phyloP scores from a whole-genome alignment of 2,329 filamentous ascomycete genomes.

The Penicillium nordicum region DNA sequence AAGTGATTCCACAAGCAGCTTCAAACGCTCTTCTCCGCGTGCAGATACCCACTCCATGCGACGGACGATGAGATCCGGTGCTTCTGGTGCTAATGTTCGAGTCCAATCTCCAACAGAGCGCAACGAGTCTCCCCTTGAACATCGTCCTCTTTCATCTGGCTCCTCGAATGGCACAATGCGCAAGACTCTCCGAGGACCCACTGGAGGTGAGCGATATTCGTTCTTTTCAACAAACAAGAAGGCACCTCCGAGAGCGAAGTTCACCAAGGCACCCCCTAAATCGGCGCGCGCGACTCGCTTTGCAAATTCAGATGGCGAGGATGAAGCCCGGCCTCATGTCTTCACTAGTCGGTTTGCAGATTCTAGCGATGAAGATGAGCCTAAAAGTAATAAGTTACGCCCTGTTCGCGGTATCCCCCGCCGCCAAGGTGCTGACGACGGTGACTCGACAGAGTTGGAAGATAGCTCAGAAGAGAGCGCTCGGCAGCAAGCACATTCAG shows the following conservation, averaged over 20 bases:
- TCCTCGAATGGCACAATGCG: constrained; percentile 44
- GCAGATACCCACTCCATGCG: constrained; percentile 61
- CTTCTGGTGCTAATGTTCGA: constrained; percentile 31
- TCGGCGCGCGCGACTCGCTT: constrained; percentile 49
- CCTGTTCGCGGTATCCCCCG: constrained; percentile 61
- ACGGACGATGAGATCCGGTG: constrained; percentile 64
- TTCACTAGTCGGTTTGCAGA: constrained; percentile 64
- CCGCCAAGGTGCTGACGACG: constrained; percentile 56
- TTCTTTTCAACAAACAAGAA: constrained; percentile 41
- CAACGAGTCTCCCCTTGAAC: constrained; percentile 60
- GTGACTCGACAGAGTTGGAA: constrained; percentile 60
- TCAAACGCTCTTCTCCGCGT: constrained; percentile 58
- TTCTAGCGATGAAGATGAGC: constrained; percentile 68
- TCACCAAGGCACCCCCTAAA: constrained; percentile 22
- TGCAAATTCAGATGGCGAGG: constrained; percentile 60
- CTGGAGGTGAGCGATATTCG: constrained; percentile 42
- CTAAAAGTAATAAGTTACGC: constrained; percentile 36
- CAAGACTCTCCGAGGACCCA: constrained; percentile 49
- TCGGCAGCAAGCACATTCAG: constrained; percentile 23
- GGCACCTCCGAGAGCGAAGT: constrained; percentile 27
- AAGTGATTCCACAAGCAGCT: constrained; percentile 71
- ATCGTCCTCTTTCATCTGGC: constrained; percentile 45
- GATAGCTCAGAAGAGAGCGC: constrained; percentile 57
- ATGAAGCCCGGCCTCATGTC: constrained; percentile 30
- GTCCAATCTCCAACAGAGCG: constrained; percentile 40